These are phyloP conservation scores for Xylaria nigripes DNA, from an alignment of 495 filamentous ascomycete species.

Conservation along the genomic window DNA sequence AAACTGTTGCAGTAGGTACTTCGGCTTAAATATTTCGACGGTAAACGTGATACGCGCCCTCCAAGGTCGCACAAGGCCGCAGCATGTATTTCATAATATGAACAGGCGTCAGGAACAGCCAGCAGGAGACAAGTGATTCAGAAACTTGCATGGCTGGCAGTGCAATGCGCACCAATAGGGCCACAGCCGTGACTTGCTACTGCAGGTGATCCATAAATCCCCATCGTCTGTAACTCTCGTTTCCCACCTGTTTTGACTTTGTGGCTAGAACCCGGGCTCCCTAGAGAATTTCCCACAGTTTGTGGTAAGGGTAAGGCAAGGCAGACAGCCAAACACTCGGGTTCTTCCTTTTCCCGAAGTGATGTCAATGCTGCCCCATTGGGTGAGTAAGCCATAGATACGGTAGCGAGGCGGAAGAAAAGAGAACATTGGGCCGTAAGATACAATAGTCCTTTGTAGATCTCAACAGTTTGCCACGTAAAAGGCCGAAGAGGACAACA, in stretches of 20 bases:
- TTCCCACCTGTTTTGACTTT: neutral
- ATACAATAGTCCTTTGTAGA: too few relatives aligned
- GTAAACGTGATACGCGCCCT: slow-evolving; percentile 7
- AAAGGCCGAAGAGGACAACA: too few relatives aligned
- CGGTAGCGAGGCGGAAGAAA: neutral
- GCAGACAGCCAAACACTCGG: slow-evolving; percentile 3
- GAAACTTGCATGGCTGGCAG: slow-evolving; percentile 6
- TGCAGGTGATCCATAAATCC: slow-evolving; percentile 11
- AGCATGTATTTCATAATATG: neutral
- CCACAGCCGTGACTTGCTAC: slow-evolving; percentile 3
- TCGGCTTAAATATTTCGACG: neutral
- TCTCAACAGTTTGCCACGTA: too few relatives aligned
- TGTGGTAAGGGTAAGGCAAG: slow-evolving; percentile 3
- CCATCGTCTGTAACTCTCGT: neutral
- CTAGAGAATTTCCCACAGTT: slow-evolving; percentile 3
- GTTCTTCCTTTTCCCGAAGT: slow-evolving; percentile 1
- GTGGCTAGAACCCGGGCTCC: neutral
- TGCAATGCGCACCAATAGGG: slow-evolving; percentile 10
- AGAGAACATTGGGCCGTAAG: too few relatives aligned
- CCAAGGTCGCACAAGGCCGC: neutral
- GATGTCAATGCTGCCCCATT: slow-evolving; percentile 1
- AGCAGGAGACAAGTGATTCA: neutral
- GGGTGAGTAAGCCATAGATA: neutral
- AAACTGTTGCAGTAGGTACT: neutral
- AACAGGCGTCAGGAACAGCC: neutral